Conservation (phyloP, 106 monocot species). For the Gastrodia elata region DNA sequence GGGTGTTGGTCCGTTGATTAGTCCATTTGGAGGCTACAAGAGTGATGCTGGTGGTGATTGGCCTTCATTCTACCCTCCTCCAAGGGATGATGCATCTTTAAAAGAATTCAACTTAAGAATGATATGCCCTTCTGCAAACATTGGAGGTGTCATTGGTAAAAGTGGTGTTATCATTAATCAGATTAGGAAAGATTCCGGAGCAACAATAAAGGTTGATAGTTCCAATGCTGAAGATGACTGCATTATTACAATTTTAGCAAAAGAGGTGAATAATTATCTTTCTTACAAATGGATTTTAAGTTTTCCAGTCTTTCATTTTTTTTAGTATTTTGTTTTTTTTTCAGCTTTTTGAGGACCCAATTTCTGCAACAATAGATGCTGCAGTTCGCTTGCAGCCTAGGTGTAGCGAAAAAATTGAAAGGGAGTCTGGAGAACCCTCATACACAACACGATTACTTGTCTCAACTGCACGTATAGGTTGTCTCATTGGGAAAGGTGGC, state of each 20-base stretch:
- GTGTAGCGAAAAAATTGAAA: constrained; percentile 83
- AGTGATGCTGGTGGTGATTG: constrained; percentile 59
- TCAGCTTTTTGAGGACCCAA: constrained; percentile 81
- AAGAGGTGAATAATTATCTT: constrained; percentile 32
- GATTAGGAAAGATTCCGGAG: constrained; percentile 72
- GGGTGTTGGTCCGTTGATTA: constrained; percentile 38
- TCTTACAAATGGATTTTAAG: not conserved
- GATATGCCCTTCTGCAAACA: constrained; percentile 56
- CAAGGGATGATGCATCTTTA: constrained; percentile 63
- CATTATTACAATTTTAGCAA: constrained; percentile 60
- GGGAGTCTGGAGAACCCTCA: constrained; percentile 53
- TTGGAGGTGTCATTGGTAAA: constrained; percentile 95
- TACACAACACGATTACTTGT: constrained; percentile 85
- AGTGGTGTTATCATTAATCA: constrained; percentile 67
- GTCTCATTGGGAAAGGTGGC: constrained; percentile 94
- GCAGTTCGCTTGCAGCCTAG: constrained; percentile 79
- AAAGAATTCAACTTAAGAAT: constrained; percentile 75
- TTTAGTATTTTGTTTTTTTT: constrained; percentile 4
- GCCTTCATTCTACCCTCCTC: constrained; percentile 46
- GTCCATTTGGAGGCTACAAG: constrained; percentile 71
- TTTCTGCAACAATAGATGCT: constrained; percentile 87
- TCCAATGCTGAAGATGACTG: constrained; percentile 56
- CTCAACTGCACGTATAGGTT: constrained; percentile 88
- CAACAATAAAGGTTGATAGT: constrained; percentile 62
- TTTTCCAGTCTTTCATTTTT: not conserved